A percentile compares a stretch with the other conserved stretches of the same genome.
These are phyloP conservation scores for Penicillium silybi DNA, from an alignment of 495 filamentous ascomycete species.

Conservation along the genomic window DNA sequence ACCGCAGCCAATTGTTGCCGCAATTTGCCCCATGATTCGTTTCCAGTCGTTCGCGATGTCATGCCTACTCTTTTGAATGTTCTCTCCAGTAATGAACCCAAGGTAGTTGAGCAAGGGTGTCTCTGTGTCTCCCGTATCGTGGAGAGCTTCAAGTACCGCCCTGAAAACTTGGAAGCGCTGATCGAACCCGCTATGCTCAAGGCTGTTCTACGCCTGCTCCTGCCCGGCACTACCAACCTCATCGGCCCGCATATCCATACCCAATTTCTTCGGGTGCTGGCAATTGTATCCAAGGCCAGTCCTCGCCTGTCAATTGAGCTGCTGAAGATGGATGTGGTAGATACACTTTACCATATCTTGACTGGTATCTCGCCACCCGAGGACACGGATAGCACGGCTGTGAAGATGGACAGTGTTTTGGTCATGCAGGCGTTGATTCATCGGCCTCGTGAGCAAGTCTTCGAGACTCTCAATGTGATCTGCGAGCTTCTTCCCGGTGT, in stretches of 20 bases:
- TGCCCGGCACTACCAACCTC: slow-evolving; percentile 92
- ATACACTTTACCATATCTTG: slow-evolving; percentile 96
- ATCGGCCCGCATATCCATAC: slow-evolving; percentile 96
- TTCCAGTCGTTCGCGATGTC: slow-evolving; percentile 80
- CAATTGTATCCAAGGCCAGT: slow-evolving; percentile 83
- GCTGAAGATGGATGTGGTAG: slow-evolving; percentile 94
- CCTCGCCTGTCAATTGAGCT: slow-evolving; percentile 83
- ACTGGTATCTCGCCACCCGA: slow-evolving; percentile 91
- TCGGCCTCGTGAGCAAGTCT: slow-evolving; percentile 91
- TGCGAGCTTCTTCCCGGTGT: slow-evolving; percentile 82
- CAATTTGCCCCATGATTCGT: slow-evolving; percentile 90
- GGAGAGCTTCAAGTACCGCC: slow-evolving; percentile 87
- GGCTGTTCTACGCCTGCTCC: slow-evolving; percentile 81
- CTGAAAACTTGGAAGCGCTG: slow-evolving; percentile 85
- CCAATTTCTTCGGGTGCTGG: slow-evolving; percentile 86
- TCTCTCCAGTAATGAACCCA: slow-evolving; percentile 86
- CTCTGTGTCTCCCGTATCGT: slow-evolving; percentile 96
- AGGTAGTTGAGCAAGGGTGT: slow-evolving; percentile 94
- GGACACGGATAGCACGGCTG: slow-evolving; percentile 73
- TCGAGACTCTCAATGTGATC: slow-evolving; percentile 95
- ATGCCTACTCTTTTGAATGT: slow-evolving; percentile 94
- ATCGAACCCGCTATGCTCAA: slow-evolving; percentile 81
- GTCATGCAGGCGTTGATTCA: slow-evolving; percentile 99
- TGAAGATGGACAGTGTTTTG: slow-evolving; percentile 92
- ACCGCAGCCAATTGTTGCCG: slow-evolving; percentile 98